Conservation (phyloP, 495 filamentous ascomycete genomes). For the Hypoxylon intermedium region DNA sequence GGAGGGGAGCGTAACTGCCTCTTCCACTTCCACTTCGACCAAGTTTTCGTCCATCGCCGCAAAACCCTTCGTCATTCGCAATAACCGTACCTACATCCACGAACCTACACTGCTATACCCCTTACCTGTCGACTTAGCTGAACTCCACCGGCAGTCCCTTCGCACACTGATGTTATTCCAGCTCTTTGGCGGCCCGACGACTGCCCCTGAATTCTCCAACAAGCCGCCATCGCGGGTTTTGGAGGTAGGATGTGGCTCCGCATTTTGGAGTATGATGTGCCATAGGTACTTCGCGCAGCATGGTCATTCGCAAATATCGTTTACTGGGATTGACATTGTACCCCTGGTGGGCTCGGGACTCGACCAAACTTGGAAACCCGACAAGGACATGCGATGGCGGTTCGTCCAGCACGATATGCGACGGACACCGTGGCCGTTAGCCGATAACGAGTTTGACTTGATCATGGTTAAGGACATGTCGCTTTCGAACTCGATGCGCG, state of each 20-base stretch:
- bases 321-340: constrained; percentile 85
- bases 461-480: constrained; percentile 89
- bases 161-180: constrained; percentile 81
- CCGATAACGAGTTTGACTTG: constrained; percentile 84
- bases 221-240: constrained; percentile 78
- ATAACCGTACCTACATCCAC: constrained; percentile 82
- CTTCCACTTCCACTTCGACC: constrained; percentile 35
- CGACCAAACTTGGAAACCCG: constrained; percentile 43
- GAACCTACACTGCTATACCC: constrained; percentile 79
- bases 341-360: constrained; percentile 71
- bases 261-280: constrained; percentile 86
- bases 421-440: constrained; percentile 76
- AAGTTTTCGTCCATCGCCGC: constrained; percentile 41
- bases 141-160: constrained; percentile 86
- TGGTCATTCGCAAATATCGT: constrained; percentile 67
- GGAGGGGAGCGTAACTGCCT: constrained; percentile 38
- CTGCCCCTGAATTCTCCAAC: constrained; percentile 68
- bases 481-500: constrained; percentile 68
- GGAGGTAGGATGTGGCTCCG: constrained; percentile 88
- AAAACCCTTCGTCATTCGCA: constrained; percentile 71
- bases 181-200: constrained; percentile 81
- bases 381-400: constrained; percentile 81
- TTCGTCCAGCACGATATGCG: constrained; percentile 89
- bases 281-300: constrained; percentile 73
- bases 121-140: constrained; percentile 84